These are phyloP conservation scores for Macrocybe gigantea DNA, from an alignment of 768 basidiomycete species.

Conservation along the genomic window DNA sequence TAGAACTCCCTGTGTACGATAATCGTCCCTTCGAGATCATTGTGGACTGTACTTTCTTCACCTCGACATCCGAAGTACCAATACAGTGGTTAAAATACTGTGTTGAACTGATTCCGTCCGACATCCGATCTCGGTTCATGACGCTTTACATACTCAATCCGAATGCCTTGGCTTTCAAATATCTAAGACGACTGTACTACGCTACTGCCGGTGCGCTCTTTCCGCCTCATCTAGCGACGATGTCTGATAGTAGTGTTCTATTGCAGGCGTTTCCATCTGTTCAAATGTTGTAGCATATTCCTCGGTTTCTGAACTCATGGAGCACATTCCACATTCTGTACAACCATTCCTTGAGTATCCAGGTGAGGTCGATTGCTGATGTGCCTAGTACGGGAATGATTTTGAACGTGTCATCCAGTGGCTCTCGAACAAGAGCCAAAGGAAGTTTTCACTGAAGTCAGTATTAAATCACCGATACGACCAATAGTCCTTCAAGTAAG, in stretches of 20 bases:
- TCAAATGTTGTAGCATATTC: conserved; percentile 53
- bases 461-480: conserved; percentile 64
- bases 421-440: conserved; percentile 55
- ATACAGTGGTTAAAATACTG: conserved; percentile 78
- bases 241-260: background rate
- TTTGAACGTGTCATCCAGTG: conserved; percentile 28
- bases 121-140: conserved; percentile 58
- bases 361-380: conserved; percentile 31
- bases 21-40: conserved; percentile 62
- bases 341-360: conserved; percentile 46
- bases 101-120: conserved; percentile 65
- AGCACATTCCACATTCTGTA: conserved; percentile 44
- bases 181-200: conserved; percentile 73
- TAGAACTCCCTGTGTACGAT: conserved; percentile 42
- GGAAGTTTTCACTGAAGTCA: conserved; percentile 54
- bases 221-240: background rate
- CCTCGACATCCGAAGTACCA: conserved; percentile 70
- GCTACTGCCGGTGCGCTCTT: conserved; percentile 42
- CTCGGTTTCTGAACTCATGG: conserved; percentile 55
- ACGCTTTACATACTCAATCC: conserved; percentile 68
- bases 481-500: conserved; percentile 69
- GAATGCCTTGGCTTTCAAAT: conserved; percentile 65
- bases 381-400: conserved; percentile 3
- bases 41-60: conserved; percentile 77
- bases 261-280: conserved; percentile 45